Evolutionary conservation across 139 green algal species (phyloP), one percentile per base, ranked within the genome.

Genomic region (Nannochloris sp.): DNA sequence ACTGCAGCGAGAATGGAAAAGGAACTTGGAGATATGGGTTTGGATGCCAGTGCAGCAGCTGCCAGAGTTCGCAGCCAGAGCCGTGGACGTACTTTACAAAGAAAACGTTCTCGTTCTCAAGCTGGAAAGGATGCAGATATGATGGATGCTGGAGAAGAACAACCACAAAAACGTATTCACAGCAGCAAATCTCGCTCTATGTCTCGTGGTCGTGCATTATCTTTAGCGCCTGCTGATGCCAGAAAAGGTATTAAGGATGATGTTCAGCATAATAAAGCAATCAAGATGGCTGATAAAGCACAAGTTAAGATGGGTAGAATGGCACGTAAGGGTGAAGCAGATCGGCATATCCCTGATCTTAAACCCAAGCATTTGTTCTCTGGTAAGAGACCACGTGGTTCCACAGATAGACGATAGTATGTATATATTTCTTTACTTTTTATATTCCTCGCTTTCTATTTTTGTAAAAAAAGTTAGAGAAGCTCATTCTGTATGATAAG

Each of bases 341-440:
- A 95, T 67, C 57, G 86, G 2, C 80, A 85, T 54, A 77, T 83
- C 25, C 69, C 81, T 51, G 53, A 95, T 84, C 57, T 90, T 71
- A 95, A 89, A 79, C 95, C 95, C 42, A 99, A 99, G 89, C 94
- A 99, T 64, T 74, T 99, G 42, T 92, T 98, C 72, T 84, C 68
- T 24, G 93, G 93, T 24, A 98, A 96, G 68, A 70, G 86, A 3
- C 81, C 81, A 5, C 83, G 70, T 8, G 89, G 89, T 30, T 92
- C 87, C 70, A 91, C 82, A 4, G 84, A 96, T 55, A 60, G 90
- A 45, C 78, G 88, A 33, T 95, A 65, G 19, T 45, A 45, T 61
- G 54, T 61, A n/a, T 15, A 61, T 14, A 45, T 61, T 6, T 45
- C n/a, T 61, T 32, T 62, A 46, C 14, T 37, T 62, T 29, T 62